Conservation (phyloP, 345 rosid species). For the Brassica cretica region DNA sequence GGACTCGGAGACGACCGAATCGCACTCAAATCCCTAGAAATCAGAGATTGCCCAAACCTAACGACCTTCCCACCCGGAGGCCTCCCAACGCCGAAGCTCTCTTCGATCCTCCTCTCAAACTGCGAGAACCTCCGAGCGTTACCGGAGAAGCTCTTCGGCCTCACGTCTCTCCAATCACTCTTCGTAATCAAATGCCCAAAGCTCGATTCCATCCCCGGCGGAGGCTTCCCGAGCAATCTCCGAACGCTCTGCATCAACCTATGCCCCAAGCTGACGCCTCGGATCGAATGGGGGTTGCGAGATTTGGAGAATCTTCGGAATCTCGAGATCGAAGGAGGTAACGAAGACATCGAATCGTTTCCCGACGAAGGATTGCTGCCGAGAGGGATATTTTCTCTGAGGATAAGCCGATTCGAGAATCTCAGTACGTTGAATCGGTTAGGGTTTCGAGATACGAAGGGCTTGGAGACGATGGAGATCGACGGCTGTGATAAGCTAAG, state of each 20-base stretch:
- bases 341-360: constrained; percentile 37
- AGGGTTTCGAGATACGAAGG: constrained; percentile 34
- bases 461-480: constrained; percentile 38
- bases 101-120: constrained; percentile 40
- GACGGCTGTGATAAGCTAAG: constrained; percentile 38
- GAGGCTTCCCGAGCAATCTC: constrained; percentile 40
- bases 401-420: constrained; percentile 33
- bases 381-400: constrained; percentile 20
- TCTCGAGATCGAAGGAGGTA: constrained; percentile 44
- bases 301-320: constrained; percentile 36
- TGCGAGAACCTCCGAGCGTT: constrained; percentile 39
- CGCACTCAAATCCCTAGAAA: constrained; percentile 29
- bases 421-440: constrained; percentile 25
- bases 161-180: constrained; percentile 39
- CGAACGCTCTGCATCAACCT: constrained; percentile 34
- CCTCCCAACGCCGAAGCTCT: constrained; percentile 39
- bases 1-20: constrained; percentile 39
- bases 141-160: constrained; percentile 39
- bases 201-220: constrained; percentile 34
- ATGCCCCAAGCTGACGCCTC: constrained; percentile 40
- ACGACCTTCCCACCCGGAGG: constrained; percentile 35
- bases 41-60: constrained; percentile 44
- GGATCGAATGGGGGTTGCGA: constrained; percentile 36
- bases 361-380: constrained; percentile 44
- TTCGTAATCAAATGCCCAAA: constrained; percentile 39